Base-by-base conservation (phyloP, 1,139 yeast genomes). In the Hyphopichia burtonii region DNA sequence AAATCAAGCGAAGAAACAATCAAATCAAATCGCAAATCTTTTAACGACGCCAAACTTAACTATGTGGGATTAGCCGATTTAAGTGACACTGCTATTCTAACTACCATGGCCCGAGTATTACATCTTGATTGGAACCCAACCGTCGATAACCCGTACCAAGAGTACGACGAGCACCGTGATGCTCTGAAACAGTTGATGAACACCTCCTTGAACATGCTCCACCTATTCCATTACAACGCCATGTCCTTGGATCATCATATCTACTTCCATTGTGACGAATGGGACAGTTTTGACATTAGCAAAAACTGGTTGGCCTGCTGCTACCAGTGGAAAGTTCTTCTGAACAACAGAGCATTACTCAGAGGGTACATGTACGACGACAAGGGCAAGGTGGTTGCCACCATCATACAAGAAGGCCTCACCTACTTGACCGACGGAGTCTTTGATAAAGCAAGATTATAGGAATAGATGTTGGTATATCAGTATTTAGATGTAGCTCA, bases 161-260 rank as follows among this genome's bases (percentile, higher is more conserved):
- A 63, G 9, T 68, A 54, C 32, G 76, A 72, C 46, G 59, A 56
- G 16, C 51, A 48, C 12, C 56, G 56, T 36, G 73, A 70, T 47
- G 75, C 76, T 10, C 0, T 50, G 63, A 20, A 35, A 46, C 17
- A 50, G n/a, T 17, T 70, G 44, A 54, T 72, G 59, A 46, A 58
- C n/a, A 43, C 51, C 4, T 63, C 76, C 9, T 53, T 72, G 39
- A 73, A 73, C 46, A 63, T 65, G 6, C 47, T 71, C 36, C 78
- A 73, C 44, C 41, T 72, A 12, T 70, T 62, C 50, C 78, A 73
- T 49, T 73, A 72, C 54, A 68, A 68, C 45, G 78, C 78, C 27
- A 72, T 73, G 77, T 70, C 76, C 3, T 54, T 73, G 32, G 78
- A 72, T 48, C 78, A 73, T 49, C 77, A 72, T 47, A 59, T 73